Base-by-base conservation (phyloP, 164 flowering plant species). In the Stephania japonica region DNA sequence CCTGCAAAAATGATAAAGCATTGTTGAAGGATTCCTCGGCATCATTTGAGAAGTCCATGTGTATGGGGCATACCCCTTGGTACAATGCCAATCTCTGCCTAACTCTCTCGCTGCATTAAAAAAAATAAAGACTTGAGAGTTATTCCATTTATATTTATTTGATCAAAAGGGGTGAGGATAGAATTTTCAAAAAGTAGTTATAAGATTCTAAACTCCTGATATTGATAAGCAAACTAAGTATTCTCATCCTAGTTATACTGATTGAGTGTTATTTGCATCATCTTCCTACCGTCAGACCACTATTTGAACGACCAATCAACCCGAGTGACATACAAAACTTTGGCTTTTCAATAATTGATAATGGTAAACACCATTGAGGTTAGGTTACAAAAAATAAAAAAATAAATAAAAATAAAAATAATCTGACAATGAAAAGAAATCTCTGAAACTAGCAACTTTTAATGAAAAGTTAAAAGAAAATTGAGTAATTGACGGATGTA, bases 31-130 rank as follows among this genome's bases (percentile, higher is more conserved):
- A 91, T 72, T 87, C 88, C 75, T 96, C 98, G 16, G 98, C 97
- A 82, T 89, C 96, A 70, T 85, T 91, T 49, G 85, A 89, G 86
- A 96, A 96, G 78, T 90, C 71, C 88, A 96, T 86, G 81, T 85
- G 84, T 80, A 96, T 86, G 71, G 99, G 97, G 72, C 91, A 88
- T 27, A 93, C 91, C 16, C 99, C 99, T 75, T 96, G 97, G 80
- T 93, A 96, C 56, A 88, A 77, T 56, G 97, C 97, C 86, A 96
- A 75, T 75, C 99, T 87, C 78, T 96, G 98, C 72, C 87, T 88
- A 67, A 91, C 85, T 78, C 90, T 89, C 79, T 96, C 89, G 73
- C 99, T 96, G 87, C 83, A 83, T 53, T n/a, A n/a, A n/a, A 26
- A 27, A 32, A 65, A 73, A 80, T 44, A 70, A 81, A 12, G 43